Percentiles rank a stretch among this genome's conserved stretches.
phyloP scores from a whole-genome alignment of 192 early-diverging fungal species.

The Coemansia sp. region DNA sequence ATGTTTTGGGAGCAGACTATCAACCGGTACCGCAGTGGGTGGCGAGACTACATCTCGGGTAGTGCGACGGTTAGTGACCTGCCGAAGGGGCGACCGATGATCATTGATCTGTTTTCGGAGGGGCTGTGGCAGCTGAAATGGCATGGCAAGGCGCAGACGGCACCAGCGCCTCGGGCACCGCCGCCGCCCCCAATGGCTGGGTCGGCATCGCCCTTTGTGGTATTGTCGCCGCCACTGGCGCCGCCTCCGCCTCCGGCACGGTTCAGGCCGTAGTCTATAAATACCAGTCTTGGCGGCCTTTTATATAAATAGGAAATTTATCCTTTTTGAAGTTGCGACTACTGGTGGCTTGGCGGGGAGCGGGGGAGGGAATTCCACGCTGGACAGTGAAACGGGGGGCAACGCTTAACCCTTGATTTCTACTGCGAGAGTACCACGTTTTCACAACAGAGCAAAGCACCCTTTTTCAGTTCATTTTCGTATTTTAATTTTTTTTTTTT shows the following conservation, averaged over 20 bases:
- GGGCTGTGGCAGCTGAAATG: constrained; percentile 31
- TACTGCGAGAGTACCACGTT: background rate
- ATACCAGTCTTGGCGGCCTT: background rate
- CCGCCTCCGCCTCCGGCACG: background rate
- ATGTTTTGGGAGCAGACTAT: constrained; percentile 65
- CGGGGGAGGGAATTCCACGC: background rate
- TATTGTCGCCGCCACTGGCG: background rate
- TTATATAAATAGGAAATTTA: background rate
- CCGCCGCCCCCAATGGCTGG: background rate
- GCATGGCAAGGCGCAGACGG: background rate
- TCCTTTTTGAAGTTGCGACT: background rate
- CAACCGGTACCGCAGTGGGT: constrained; percentile 33
- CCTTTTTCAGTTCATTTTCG: background rate
- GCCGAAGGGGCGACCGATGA: constrained; percentile 26
- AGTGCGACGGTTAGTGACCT: constrained; percentile 10
- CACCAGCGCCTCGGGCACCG: background rate
- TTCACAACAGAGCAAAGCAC: background rate
- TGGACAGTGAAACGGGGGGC: background rate
- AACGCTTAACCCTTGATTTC: background rate
- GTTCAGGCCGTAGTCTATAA: background rate
- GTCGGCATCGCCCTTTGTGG: background rate
- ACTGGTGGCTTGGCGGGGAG: background rate
- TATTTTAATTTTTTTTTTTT: background rate
- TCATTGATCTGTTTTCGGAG: constrained; percentile 42
- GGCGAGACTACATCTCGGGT: constrained; percentile 18